A percentile compares a stretch with the other conserved stretches of the same genome.
These are phyloP conservation scores for Capsicum baccatum DNA, from an alignment of 257 asterid genomes.

Conservation along the genomic window DNA sequence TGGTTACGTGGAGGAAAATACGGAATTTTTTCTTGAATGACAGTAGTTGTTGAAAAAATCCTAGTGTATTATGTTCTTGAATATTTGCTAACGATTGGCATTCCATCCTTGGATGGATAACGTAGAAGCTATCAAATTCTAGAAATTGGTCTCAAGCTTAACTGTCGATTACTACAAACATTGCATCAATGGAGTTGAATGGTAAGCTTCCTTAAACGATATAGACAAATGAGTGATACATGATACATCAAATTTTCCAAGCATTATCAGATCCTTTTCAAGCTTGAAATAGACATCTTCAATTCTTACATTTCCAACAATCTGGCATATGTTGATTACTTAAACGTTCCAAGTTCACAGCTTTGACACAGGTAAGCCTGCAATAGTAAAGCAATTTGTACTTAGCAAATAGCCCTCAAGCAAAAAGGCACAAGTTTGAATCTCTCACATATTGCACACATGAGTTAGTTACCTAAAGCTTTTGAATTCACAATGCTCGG, in stretches of 20 bases:
- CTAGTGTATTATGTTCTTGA: neutral
- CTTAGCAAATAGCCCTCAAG: neutral
- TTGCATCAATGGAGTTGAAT: too few relatives aligned
- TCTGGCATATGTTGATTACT: neutral
- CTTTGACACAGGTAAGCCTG: constrained; percentile 82
- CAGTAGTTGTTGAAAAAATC: too few relatives aligned
- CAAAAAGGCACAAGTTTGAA: neutral
- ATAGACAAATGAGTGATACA: constrained; percentile 12
- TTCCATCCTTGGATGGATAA: too few relatives aligned
- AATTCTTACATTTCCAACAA: neutral
- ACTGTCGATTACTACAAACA: too few relatives aligned
- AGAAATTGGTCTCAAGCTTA: too few relatives aligned
- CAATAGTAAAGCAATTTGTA: constrained; percentile 10
- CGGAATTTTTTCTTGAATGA: too few relatives aligned
- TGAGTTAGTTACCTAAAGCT: constrained; percentile 61
- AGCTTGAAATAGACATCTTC: constrained; percentile 3
- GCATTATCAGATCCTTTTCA: neutral
- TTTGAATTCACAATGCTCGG: constrained; percentile 93
- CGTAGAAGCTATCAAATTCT: too few relatives aligned
- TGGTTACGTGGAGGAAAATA: neutral
- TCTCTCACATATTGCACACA: neutral
- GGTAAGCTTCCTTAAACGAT: neutral
- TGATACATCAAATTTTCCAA: neutral
- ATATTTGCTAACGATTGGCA: too few relatives aligned
- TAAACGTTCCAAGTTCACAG: constrained; percentile 41